Evolutionary conservation across 2,329 filamentous ascomycete genomes (phyloP).

Genomic region (Zasmidium cellare): DNA sequence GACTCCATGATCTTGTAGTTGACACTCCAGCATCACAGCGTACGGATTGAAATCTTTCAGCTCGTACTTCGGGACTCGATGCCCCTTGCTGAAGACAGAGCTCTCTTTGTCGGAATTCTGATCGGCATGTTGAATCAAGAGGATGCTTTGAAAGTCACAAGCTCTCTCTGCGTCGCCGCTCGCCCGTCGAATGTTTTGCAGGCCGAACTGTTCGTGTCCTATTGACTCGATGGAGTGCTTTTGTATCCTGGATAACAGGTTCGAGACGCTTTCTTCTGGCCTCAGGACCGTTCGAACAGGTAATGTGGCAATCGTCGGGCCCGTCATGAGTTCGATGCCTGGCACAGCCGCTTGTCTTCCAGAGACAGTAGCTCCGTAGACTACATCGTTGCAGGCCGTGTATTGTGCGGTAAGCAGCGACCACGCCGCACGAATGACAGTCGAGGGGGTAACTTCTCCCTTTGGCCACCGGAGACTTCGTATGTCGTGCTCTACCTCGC

Average conservation of each 20-base stretch:
- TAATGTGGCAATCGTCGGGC: conserved; percentile 12
- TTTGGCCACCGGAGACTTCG: background rate
- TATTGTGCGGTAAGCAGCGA: background rate
- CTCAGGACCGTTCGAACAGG: conserved; percentile 7
- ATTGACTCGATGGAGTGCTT: conserved; percentile 5
- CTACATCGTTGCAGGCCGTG: background rate
- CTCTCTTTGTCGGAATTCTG: background rate
- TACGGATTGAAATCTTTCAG: no score
- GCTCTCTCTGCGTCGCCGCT: background rate
- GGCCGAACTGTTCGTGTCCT: conserved; percentile 12
- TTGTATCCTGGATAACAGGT: conserved; percentile 7
- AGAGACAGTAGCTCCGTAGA: background rate
- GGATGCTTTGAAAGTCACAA: background rate
- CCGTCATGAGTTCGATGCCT: background rate
- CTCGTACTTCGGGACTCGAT: no score
- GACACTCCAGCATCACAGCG: no score
- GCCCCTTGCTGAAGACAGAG: no score
- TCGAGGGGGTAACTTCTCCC: background rate
- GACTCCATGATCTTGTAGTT: no score
- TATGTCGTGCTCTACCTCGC: background rate
- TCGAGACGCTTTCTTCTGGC: conserved; percentile 3
- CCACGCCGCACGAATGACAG: background rate
- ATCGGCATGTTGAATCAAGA: background rate
- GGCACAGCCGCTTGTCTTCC: background rate
- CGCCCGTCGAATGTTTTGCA: conserved; percentile 5